phyloP scores from a whole-genome alignment of 495 filamentous ascomycete species.

The Oleoguttula mirabilis region DNA sequence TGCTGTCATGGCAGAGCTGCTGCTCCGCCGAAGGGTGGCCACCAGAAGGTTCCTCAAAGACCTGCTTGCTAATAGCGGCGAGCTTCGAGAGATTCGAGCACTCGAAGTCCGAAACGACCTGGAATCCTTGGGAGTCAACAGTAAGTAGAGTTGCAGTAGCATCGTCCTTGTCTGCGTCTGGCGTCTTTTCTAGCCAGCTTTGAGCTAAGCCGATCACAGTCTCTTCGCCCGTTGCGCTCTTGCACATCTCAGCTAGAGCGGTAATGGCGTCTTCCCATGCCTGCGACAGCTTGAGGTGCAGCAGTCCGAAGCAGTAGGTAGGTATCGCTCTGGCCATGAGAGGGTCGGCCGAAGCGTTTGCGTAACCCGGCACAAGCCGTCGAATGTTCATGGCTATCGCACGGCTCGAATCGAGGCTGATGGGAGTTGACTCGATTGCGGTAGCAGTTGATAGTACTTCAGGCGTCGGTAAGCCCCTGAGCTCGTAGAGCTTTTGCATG shows the following conservation, averaged over 20 bases:
- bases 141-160: not conserved
- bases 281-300: constrained; percentile 69
- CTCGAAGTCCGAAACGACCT: constrained; percentile 53
- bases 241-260: constrained; percentile 61
- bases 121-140: constrained; percentile 6
- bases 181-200: constrained; percentile 55
- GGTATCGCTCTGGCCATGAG: constrained; percentile 65
- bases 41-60: constrained; percentile 10
- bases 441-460: constrained; percentile 42
- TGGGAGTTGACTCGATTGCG: constrained; percentile 62
- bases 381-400: constrained; percentile 73
- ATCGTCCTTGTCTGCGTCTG: constrained; percentile 20
- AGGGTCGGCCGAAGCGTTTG: constrained; percentile 38
- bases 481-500: constrained; percentile 39
- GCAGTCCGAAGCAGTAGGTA: constrained; percentile 75
- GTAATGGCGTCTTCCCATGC: constrained; percentile 74
- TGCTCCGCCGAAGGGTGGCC: constrained; percentile 27
- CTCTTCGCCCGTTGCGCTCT: constrained; percentile 57
- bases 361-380: constrained; percentile 54
- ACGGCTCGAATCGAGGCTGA: constrained; percentile 62
- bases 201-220: constrained; percentile 62
- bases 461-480: constrained; percentile 20
- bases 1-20: constrained; percentile 37
- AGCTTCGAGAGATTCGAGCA: constrained; percentile 56
- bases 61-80: constrained; percentile 12